Conservation (phyloP, 1,284 basidiomycete genomes). For the Tilletia horrida region DNA sequence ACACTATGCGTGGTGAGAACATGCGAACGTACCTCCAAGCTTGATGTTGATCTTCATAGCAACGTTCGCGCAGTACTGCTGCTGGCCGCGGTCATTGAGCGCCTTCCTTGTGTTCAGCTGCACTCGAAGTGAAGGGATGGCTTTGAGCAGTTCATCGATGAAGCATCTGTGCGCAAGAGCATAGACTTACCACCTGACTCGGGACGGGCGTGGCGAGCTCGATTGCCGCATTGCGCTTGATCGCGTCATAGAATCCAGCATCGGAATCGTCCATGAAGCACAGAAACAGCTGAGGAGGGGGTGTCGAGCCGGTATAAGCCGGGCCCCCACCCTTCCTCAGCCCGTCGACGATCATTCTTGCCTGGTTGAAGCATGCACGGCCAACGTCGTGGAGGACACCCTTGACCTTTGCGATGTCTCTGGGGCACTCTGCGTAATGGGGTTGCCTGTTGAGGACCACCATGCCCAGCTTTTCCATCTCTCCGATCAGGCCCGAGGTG, state of each 20-base stretch:
- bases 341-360: conserved; percentile 17
- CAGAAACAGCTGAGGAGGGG: conserved; percentile 34
- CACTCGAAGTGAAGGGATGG: background rate
- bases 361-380: conserved; percentile 18
- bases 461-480: conserved; percentile 28
- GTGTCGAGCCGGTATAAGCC: no score
- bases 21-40: conserved; percentile 55
- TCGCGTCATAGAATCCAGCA: conserved; percentile 53
- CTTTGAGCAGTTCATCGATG: background rate
- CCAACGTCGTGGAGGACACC: conserved; percentile 25
- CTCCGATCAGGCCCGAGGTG: conserved; percentile 21
- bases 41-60: conserved; percentile 56
- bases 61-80: conserved; percentile 58
- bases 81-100: conserved; percentile 40
- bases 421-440: conserved; percentile 18
- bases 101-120: conserved; percentile 32
- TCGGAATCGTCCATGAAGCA: conserved; percentile 41
- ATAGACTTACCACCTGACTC: conserved; percentile 42
- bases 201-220: conserved; percentile 52
- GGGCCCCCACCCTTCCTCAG: background rate
- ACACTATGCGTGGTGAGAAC: background rate
- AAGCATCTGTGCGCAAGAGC: background rate
- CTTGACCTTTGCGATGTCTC: conserved; percentile 17
- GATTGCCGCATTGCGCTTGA: conserved; percentile 56
- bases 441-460: background rate